These are phyloP conservation scores for Lecanicillium sp. DNA, from an alignment of 2,329 filamentous ascomycete species.

Conservation along the genomic window DNA sequence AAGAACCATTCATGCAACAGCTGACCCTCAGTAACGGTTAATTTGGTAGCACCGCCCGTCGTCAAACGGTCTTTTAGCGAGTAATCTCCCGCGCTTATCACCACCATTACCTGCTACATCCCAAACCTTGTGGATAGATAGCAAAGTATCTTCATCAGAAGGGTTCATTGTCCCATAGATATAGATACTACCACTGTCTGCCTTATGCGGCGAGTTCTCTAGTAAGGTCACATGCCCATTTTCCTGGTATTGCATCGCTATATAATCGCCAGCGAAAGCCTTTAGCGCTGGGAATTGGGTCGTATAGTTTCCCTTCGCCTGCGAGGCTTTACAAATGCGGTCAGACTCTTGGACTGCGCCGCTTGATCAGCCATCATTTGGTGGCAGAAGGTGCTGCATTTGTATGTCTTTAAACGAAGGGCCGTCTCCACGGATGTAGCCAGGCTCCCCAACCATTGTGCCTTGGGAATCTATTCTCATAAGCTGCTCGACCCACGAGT, in stretches of 20 bases:
- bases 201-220: neutral
- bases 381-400: neutral
- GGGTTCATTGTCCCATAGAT: neutral
- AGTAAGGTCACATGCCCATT: neutral
- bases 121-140: neutral
- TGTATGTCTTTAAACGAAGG: neutral
- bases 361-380: neutral
- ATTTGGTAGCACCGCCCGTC: neutral
- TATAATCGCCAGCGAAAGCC: neutral
- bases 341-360: neutral
- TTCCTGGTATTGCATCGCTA: neutral
- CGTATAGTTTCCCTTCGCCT: neutral
- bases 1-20: no score
- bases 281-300: neutral
- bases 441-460: neutral
- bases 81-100: neutral
- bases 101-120: neutral
- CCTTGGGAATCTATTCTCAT: neutral
- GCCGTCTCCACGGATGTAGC: neutral
- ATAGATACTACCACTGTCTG: neutral
- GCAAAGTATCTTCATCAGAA: neutral
- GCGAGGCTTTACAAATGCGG: neutral
- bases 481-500: neutral
- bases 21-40: no score
- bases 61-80: neutral